A percentile compares a stretch with the other conserved stretches of the same genome.
Conservation (phyloP, 495 filamentous ascomycete species). For the Aspergillus affinis region DNA sequence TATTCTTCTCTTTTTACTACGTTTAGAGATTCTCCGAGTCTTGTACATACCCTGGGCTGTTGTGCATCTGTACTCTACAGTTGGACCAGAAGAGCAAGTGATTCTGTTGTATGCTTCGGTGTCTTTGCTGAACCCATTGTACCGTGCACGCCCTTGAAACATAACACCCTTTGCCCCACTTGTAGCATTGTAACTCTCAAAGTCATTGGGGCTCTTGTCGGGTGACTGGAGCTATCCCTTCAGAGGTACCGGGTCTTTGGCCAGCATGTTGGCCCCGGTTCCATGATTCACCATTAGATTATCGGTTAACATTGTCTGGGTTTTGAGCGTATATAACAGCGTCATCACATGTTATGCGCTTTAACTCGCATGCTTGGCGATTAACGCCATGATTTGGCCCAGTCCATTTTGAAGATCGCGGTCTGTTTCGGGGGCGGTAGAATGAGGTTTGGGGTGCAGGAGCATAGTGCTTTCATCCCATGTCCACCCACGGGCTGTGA, state of each 20-base stretch:
- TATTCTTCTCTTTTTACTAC: constrained; percentile 23
- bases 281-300: background rate
- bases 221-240: background rate
- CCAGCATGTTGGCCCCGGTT: background rate
- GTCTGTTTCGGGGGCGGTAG: constrained; percentile 28
- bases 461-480: constrained; percentile 42
- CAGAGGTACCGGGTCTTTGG: background rate
- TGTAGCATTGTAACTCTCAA: background rate
- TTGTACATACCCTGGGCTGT: constrained; percentile 53
- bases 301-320: background rate
- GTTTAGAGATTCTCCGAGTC: constrained; percentile 48
- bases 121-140: constrained; percentile 23
- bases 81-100: constrained; percentile 50
- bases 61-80: constrained; percentile 47
- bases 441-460: constrained; percentile 39
- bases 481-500: constrained; percentile 46
- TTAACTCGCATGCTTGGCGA: constrained; percentile 30
- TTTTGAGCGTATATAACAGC: background rate
- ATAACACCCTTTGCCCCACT: constrained; percentile 1
- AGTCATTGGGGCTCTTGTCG: background rate
- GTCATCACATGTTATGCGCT: background rate
- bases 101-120: constrained; percentile 42
- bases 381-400: constrained; percentile 35
- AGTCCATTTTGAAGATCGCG: constrained; percentile 26
- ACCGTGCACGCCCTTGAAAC: constrained; percentile 11